Evolutionary conservation across 805 yeast species (phyloP), one percentile per base, ranked within the genome.

Genomic region (Komagataella populi): DNA sequence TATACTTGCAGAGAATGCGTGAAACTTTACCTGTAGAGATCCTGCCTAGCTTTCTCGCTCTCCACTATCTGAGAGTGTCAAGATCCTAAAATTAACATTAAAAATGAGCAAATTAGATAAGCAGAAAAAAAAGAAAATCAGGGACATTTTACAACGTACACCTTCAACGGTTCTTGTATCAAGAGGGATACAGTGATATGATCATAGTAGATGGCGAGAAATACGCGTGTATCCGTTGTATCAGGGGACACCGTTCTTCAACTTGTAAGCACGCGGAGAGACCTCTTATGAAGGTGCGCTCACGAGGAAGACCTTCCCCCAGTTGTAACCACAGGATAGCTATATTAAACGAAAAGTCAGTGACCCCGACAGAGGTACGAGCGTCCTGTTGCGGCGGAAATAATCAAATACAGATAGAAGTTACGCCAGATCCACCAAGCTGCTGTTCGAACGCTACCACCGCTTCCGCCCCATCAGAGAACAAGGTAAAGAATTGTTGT

Each of bases 201-300:
- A 85, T 88, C 50, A 67, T 86, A 50, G 85, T 84, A 59, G 85
- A 84, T 56, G 85, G 84, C 24, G 84, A 78, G 58, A 84, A 89
- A 59, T 84, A 85, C 63, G 86, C 95, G 3, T 88, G 96, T 65
- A 77, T 78, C 51, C 83, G 83, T 60, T 91, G 99, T 62, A 87
- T 93, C 22, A 71, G 96, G 47, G 98, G 98, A 16, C 99, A 91
- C 61, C 69, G 99, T 45, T 86, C 96, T 1, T 81, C 91, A 1
- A 80, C 83, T 51, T 91, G 99, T 65, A 78, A 78, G 51, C 99
- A 91, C 65, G 78, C 84, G 30, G 72, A 77, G 50, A 73, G 96
- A 48, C 87, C 93, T 22, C 70, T 91, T 45, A 81, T 90, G 10
- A 87, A 88, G 59, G 96, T 91, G 10, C 74, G 96, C 23, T 78